Percentiles rank a stretch among this genome's conserved stretches.
Evolutionary conservation across 164 flowering plant species (phyloP).

Genomic region (Liquidambar formosana): DNA sequence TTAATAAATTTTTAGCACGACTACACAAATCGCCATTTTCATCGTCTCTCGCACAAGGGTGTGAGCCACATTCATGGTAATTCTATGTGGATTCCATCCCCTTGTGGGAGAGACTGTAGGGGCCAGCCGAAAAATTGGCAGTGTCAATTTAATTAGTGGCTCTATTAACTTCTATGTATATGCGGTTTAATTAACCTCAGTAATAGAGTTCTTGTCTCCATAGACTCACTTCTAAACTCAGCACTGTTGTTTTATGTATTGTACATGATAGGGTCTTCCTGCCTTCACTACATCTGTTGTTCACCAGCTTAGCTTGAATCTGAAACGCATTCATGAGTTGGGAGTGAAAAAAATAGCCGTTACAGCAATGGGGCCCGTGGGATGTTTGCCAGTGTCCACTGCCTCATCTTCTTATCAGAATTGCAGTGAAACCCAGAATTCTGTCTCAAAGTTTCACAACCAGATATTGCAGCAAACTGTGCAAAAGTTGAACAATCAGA

Average conservation of each 20-base stretch:
- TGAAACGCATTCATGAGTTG: slow-evolving; percentile 28
- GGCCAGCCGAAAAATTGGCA: too few species aligned
- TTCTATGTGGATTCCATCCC: too few species aligned
- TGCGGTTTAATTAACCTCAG: too few species aligned
- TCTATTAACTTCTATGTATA: not conserved
- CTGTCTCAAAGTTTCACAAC: slow-evolving; percentile 29
- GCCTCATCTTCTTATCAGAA: slow-evolving; percentile 16
- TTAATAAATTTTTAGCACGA: too few species aligned
- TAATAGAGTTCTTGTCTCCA: too few species aligned
- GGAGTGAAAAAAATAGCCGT: slow-evolving; percentile 41
- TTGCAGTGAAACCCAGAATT: slow-evolving; percentile 29
- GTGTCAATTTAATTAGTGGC: too few species aligned
- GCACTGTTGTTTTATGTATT: not conserved
- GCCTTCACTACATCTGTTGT: slow-evolving; percentile 20
- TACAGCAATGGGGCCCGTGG: slow-evolving; percentile 38
- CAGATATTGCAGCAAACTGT: slow-evolving; percentile 22
- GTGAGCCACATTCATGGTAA: too few species aligned
- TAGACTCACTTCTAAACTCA: not conserved
- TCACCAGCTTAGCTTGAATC: slow-evolving; percentile 24
- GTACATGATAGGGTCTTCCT: slow-evolving; percentile 13
- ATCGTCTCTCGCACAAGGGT: too few species aligned
- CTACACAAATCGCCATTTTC: too few species aligned
- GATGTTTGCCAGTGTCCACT: slow-evolving; percentile 40
- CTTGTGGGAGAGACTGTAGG: too few species aligned
- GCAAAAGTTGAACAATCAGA: slow-evolving; percentile 19